Base-by-base conservation (phyloP, 345 rosid species). In the Erucastrum elatum region DNA sequence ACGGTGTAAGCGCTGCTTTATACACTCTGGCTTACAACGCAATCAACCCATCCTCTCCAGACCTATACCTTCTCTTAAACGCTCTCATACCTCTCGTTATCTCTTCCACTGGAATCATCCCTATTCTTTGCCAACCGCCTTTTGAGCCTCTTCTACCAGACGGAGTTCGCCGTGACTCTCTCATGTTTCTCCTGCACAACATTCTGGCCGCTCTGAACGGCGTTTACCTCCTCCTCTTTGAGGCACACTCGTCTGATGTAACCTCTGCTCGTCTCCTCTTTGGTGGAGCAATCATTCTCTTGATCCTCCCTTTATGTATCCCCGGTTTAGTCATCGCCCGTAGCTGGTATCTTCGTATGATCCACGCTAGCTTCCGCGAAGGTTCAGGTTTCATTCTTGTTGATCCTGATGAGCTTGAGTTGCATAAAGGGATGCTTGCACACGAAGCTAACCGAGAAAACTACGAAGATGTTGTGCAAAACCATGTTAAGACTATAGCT, bases 1-100 rank as follows among this genome's bases (percentile, higher is more conserved):
- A n/a, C n/a, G n/a, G n/a, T n/a, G n/a, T n/a, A n/a, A 94, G 92
- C 68, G 98, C 98, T 1, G 97, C 98, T 71, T 62, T 94, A 9
- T 94, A 94, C 76, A 61, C 94, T n/a, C 91, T 94, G 4, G 91
- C 91, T 26, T 90, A 84, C 79, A 86, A 88, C 16, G 94, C 97
- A 53, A 84, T 92, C 65, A 69, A 81, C 70, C 81, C 96, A 12
- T 58, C 89, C 4, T 87, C 92, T 41, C 66, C 72, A 34, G 72
- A 82, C 7, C 60, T 92, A 4, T 94, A 94, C 75, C 98, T 94
- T 75, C 85, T 92, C 39, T 82, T 92, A 68, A 94, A 94, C 64
- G 94, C 95, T n/a, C 17, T 86, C 21, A 82, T 90, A 51, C 98
- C 97, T 4, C 86, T 94, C 13, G 26, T 88, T 62, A 77, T 81